These are phyloP conservation scores for Leptomonas pyrrhocoris DNA, from an alignment of 208 protist genomes.

Conservation along the genomic window DNA sequence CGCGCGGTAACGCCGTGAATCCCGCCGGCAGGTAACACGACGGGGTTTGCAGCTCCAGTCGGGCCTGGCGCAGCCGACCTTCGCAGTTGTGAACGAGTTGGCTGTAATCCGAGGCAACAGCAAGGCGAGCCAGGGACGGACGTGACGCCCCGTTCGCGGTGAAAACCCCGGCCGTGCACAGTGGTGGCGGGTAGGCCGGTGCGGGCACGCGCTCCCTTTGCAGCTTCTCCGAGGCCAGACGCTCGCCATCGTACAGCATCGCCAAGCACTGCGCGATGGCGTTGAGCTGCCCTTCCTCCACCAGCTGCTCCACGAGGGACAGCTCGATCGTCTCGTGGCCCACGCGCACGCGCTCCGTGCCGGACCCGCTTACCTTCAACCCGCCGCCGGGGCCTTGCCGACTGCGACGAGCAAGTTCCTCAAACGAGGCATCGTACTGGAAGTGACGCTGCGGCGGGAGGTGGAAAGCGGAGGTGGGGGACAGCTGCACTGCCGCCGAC, in stretches of 20 bases:
- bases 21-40: constrained; percentile 68
- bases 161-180: background rate
- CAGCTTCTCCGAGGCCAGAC: constrained; percentile 11
- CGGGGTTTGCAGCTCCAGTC: constrained; percentile 71
- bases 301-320: constrained; percentile 86
- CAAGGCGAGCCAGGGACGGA: background rate
- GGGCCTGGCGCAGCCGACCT: constrained; percentile 27
- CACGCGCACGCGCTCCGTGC: constrained; percentile 49
- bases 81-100: constrained; percentile 45
- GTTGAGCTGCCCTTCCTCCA: constrained; percentile 90
- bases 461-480: constrained; percentile 18
- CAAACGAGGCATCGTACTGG: constrained; percentile 20
- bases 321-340: constrained; percentile 80
- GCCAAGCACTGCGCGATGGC: constrained; percentile 85
- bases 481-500: background rate
- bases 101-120: constrained; percentile 16
- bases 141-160: background rate
- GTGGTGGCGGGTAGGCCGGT: constrained; percentile 18
- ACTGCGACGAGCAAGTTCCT: background rate
- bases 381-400: constrained; percentile 16
- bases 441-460: constrained; percentile 25
- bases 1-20: constrained; percentile 72
- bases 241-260: constrained; percentile 59
- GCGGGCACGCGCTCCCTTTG: constrained; percentile 5
- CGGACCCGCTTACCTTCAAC: constrained; percentile 62